Evolutionary conservation across 2,329 filamentous ascomycete species (phyloP), one percentile per base, ranked within the genome.

Genomic region (Beauveria caledonica): DNA sequence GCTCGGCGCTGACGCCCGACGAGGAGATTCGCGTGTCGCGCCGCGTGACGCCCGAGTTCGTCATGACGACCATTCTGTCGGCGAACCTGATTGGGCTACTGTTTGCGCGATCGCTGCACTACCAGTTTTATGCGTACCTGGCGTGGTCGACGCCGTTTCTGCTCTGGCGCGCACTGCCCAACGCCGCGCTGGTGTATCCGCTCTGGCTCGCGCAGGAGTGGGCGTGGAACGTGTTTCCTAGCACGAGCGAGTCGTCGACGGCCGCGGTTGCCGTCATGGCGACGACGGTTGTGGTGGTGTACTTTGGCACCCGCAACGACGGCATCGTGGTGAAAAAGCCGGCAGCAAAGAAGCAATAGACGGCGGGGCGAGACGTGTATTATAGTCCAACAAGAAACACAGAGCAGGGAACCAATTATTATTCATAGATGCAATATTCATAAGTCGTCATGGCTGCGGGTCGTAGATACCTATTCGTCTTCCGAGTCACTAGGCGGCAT

Each of bases 141-240:
- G 89, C 89, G 29, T 97, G 92, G 92, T 83, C 88, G 15, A 90
- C 90, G 7, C 92, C 92, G 25, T 95, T 90, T 71, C 78, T 97
- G 64, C 81, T 96, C 57, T 97, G 92, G 91, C 84, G 85, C 68
- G 84, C 86, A 60, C 86, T 87, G 1, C 76, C 86, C 62, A 86
- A 88, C 67, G 87, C 88, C 0, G 69, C 87, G 11, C 68, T 88
- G 36, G 83, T 91, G 66, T 87, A 87, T 68, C 75, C 74, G 4
- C 73, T 92, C 10, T 96, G 90, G 88, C 81, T 79, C 3, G 79
- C 84, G 62, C 92, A 97, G 73, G 92, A 97, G 73, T 92, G 88
- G 86, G 90, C 89, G 13, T 97, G 92, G 92, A 96, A 97, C 67
- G 85, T 92, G 10, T 97, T 89, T 70, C 92, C 92, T n/a, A 96